These are phyloP conservation scores for Penicillium roqueforti DNA, from an alignment of 495 filamentous ascomycete genomes.

Conservation along the genomic window DNA sequence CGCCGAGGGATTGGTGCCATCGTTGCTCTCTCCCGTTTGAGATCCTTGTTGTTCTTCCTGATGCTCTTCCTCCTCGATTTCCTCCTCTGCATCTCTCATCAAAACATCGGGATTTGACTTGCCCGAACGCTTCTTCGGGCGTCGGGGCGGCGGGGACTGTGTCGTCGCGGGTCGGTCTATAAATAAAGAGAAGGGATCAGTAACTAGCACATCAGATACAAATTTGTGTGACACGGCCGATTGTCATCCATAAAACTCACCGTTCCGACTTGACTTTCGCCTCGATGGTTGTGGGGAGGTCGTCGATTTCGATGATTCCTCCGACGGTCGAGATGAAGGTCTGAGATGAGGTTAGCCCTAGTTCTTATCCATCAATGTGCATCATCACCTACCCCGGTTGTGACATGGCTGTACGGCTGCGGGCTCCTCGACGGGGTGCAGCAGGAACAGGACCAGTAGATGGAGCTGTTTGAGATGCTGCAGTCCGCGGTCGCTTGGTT, in stretches of 20 bases:
- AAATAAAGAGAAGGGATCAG: not conserved
- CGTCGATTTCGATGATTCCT: slow-evolving; percentile 37
- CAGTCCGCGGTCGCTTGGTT: slow-evolving; percentile 41
- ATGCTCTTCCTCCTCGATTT: slow-evolving; percentile 34
- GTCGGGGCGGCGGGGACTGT: slow-evolving; percentile 34
- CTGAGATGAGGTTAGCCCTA: slow-evolving; percentile 21
- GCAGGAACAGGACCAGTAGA: slow-evolving; percentile 37
- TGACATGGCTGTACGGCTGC: slow-evolving; percentile 72
- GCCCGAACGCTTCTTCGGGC: slow-evolving; percentile 53
- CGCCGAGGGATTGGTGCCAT: slow-evolving; percentile 47
- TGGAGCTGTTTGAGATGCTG: slow-evolving; percentile 42
- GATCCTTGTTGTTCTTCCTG: slow-evolving; percentile 37
- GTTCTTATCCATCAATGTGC: not conserved
- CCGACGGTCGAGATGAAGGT: slow-evolving; percentile 42
- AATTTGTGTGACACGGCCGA: not conserved
- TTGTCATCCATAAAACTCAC: slow-evolving; percentile 8
- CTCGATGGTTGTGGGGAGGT: slow-evolving; percentile 53
- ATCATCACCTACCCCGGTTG: slow-evolving; percentile 64
- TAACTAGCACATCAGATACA: not conserved
- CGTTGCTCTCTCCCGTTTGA: slow-evolving; percentile 58
- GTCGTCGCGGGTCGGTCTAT: slow-evolving; percentile 33
- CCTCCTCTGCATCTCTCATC: slow-evolving; percentile 50
- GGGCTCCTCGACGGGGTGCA: slow-evolving; percentile 54
- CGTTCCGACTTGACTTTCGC: slow-evolving; percentile 62
- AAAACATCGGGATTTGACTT: slow-evolving; percentile 50